Evolutionary conservation across 202 grass and related monocot species (phyloP), one percentile per base, ranked within the genome.

Genomic region (Sporobolus alterniflorus): DNA sequence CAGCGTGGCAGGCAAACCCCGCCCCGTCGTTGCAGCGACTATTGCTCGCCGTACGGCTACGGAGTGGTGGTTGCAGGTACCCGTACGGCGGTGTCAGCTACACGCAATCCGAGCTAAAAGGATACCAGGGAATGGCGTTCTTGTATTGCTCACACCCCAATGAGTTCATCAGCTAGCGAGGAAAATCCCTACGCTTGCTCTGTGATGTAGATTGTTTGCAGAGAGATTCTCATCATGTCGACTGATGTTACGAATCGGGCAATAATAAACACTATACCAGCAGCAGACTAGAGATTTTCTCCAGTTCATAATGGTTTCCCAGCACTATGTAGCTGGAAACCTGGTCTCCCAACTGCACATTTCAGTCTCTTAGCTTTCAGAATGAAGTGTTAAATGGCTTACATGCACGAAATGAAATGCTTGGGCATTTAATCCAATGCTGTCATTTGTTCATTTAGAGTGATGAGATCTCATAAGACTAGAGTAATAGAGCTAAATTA

Each of bases 111-210:
- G 82, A 90, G 32, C 81, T 96, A 66, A 82, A 43, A 31, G 79
- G 84, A 2, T 90, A 77, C 83, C 44, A 76, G 68, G 81, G 89
- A 22, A 88, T 80, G 15, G 69, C 90, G 0, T 96, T 96, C 87
- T 32, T 96, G 77, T 89, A 99, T 60, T 99, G 91, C 67, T 75
- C 93, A 20, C 96, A 96, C 71, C 84, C 89, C 47, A 82, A 73
- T 52, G 85, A 94, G 64, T 89, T 92, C 84, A 83, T 94, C 49
- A 92, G 90, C 48, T 44, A 89, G 90, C 48, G 51, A 89, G 3
- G 91, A 99, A 59, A 91, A 92, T 74, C 91, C 91, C 2, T 75
- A 89, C 55, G 96, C 89, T 6, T 99, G 93, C 84, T 85, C 83
- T 71, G 42, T 96, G 16, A 92, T 96, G 93, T 96, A 92, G 75